Conservation (phyloP, 2,329 filamentous ascomycete genomes). For the Zasmidium angulare region DNA sequence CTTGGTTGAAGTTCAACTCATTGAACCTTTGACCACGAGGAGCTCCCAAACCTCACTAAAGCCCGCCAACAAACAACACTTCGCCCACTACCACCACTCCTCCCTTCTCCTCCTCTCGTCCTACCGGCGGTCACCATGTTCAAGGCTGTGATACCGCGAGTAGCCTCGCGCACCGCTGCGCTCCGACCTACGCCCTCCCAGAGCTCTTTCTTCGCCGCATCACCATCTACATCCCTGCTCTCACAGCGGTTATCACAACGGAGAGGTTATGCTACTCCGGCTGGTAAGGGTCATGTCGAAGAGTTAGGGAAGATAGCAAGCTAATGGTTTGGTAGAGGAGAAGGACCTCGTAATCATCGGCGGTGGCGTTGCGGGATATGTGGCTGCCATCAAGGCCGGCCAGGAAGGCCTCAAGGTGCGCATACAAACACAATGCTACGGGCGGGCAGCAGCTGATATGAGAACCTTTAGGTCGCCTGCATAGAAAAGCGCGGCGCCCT, state of each 20-base stretch:
- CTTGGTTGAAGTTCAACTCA: not conserved
- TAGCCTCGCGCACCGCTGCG: slow-evolving; percentile 19
- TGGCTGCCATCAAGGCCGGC: slow-evolving; percentile 97
- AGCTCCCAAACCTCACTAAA: not conserved
- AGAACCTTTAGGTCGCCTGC: slow-evolving; percentile 78
- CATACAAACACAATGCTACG: too few relatives aligned
- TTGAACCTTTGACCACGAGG: not conserved
- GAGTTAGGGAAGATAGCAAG: too few relatives aligned
- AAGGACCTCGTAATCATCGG: slow-evolving; percentile 98
- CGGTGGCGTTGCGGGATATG: slow-evolving; percentile 96
- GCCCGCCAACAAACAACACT: not conserved
- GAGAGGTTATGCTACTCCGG: slow-evolving; percentile 57
- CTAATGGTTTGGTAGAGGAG: slow-evolving; percentile 63
- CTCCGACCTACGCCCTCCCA: slow-evolving; percentile 21
- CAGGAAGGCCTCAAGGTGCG: slow-evolving; percentile 92
- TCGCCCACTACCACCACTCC: not conserved
- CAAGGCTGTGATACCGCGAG: slow-evolving; percentile 25
- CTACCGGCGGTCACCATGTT: slow-evolving; percentile 25
- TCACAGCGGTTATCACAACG: slow-evolving; percentile 54
- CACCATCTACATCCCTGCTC: slow-evolving; percentile 45
- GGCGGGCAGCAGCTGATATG: too few relatives aligned
- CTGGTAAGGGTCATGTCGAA: slow-evolving; percentile 42
- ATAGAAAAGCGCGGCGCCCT: slow-evolving; percentile 97
- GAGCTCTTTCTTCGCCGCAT: slow-evolving; percentile 21
- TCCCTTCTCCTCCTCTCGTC: not conserved